phyloP scores from a whole-genome alignment of 768 basidiomycete genomes.

The Russula vinacea region DNA sequence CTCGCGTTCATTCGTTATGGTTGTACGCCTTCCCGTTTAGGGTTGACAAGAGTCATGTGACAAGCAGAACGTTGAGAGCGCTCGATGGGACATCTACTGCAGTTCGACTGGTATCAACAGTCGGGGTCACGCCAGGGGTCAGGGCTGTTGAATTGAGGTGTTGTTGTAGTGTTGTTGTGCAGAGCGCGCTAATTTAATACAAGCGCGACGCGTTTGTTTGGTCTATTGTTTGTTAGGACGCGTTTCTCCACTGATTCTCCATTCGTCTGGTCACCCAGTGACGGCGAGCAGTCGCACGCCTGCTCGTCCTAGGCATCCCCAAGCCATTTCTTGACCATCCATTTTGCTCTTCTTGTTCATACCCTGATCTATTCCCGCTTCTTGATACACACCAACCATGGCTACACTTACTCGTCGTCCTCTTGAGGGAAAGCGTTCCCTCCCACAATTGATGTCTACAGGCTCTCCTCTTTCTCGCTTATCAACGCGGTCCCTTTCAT shows the following conservation, averaged over 20 bases:
- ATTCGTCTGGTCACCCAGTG: neutral
- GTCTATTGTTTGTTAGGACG: constrained; percentile 6
- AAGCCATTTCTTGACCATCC: constrained; percentile 17
- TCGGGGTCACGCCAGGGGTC: no score
- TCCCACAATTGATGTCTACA: constrained; percentile 25
- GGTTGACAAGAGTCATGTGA: neutral
- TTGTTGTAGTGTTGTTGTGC: no score
- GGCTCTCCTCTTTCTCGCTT: constrained; percentile 24
- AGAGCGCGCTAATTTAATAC: constrained; percentile 1
- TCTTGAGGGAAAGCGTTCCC: constrained; percentile 28
- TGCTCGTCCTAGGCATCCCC: constrained; percentile 14
- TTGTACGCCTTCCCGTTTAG: neutral
- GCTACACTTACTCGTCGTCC: constrained; percentile 28
- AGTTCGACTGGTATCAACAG: no score
- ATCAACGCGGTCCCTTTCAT: constrained; percentile 23
- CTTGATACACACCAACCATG: constrained; percentile 13
- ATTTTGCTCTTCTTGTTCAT: constrained; percentile 3
- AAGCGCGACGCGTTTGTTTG: constrained; percentile 32
- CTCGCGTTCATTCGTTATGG: neutral
- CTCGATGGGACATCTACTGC: no score
- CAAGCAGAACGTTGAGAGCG: neutral
- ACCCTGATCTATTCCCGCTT: neutral
- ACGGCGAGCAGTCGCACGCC: constrained; percentile 12
- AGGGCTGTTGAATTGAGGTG: no score
- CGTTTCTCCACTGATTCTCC: neutral